These are phyloP conservation scores for Neonectria coccinea DNA, from an alignment of 2,329 filamentous ascomycete species.

Conservation along the genomic window DNA sequence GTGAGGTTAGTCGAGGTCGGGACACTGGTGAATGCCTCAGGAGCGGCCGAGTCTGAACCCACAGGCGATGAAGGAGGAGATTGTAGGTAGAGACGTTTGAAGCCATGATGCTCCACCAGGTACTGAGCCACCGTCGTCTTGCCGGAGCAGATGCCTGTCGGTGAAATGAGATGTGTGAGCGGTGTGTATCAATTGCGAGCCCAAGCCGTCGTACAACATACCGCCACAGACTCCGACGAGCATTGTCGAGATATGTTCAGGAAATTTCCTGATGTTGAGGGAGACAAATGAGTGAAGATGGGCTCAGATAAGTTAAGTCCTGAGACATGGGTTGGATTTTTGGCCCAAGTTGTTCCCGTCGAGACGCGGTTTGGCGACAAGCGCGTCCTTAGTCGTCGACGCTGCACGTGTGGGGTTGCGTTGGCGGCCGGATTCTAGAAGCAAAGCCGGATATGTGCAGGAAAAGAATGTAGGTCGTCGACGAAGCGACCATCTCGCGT, in stretches of 20 bases:
- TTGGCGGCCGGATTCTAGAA: constrained; percentile 19
- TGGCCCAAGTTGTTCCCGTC: constrained; percentile 7
- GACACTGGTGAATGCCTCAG: constrained; percentile 40
- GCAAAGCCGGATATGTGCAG: constrained; percentile 8
- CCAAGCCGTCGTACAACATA: constrained; percentile 51
- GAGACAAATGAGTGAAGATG: constrained; percentile 2
- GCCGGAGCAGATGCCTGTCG: constrained; percentile 87
- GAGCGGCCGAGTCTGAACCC: constrained; percentile 22
- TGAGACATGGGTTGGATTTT: not conserved
- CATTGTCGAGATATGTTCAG: constrained; percentile 60
- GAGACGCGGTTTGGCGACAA: constrained; percentile 19
- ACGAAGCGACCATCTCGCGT: constrained; percentile 14
- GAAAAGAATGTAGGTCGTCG: constrained; percentile 7
- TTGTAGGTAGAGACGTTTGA: constrained; percentile 76
- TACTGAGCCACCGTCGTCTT: constrained; percentile 92
- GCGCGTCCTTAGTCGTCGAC: constrained; percentile 15
- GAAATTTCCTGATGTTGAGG: not conserved
- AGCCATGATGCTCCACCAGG: constrained; percentile 85
- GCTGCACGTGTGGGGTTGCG: constrained; percentile 24
- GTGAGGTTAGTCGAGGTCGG: constrained; percentile 45
- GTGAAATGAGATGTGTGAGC: constrained; percentile 26
- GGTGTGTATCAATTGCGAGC: constrained; percentile 7
- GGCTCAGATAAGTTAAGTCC: constrained; percentile 5
- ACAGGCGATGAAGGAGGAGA: constrained; percentile 21
- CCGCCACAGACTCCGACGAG: constrained; percentile 82